Base-by-base conservation (phyloP, 2,329 filamentous ascomycete species). In the Phialocephala subalpina region DNA sequence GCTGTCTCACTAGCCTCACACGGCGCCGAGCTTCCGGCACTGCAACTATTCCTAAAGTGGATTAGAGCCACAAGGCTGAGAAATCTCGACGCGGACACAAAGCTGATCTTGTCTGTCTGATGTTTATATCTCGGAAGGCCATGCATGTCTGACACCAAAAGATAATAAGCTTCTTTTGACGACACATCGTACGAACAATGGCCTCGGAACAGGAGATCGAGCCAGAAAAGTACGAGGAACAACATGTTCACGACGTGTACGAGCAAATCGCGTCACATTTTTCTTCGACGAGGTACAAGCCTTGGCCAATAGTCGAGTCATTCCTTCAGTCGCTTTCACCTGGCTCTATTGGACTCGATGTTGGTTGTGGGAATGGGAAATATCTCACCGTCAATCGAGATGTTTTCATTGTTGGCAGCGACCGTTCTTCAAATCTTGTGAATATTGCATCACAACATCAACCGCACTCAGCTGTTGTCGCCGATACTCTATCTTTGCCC, bases 311-410 rank as follows among this genome's bases (percentile, higher is more conserved):
- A 72, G 92, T 98, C 63, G 87, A 94, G 69, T 82, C 83, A 40
- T 98, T 97, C 77, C 86, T 98, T 40, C 81, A 83, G 58, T 81
- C 82, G 36, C 86, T 92, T 57, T 77, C 84, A 0, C 80, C 88
- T 14, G 95, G 94, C 29, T 86, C 92, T 58, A 80, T 98, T 63
- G 96, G 96, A 11, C 84, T 97, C 36, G 96, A 99, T 79, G 85
- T 98, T 64, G 96, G 96, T 67, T 98, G 96, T 80, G 96, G 96
- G 66, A 99, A 99, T 81, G 96, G 96, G 72, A 98, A 98, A 83
- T 97, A 98, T 78, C 83, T 98, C 67, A 82, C 86, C 67, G 91
- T 97, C 64, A 97, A 97, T 79, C 85, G 84, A 25, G 80, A 87
- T 73, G 81, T 97, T 58, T 94, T 92, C 80, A 90, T 97, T 62